A percentile compares a stretch with the other conserved stretches of the same genome.
phyloP scores from a whole-genome alignment of 768 basidiomycete genomes.

The Goffeauzyma gilvescens region DNA sequence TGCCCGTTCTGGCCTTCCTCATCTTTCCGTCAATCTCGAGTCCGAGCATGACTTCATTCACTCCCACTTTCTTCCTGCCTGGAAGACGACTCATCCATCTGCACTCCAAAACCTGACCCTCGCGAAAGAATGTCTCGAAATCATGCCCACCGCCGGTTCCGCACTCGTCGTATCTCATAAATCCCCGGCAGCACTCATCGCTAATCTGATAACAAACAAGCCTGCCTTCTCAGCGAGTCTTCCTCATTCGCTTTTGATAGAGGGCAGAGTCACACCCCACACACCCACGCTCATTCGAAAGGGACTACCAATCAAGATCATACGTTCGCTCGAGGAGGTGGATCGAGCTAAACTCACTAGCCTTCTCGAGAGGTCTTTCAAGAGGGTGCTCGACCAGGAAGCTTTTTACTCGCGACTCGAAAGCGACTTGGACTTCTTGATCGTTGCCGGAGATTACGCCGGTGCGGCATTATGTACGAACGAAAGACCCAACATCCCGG shows the following conservation, averaged over 20 bases:
- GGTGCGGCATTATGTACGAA: slow-evolving; percentile 83
- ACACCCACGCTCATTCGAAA: slow-evolving; percentile 84
- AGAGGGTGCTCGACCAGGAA: slow-evolving; percentile 47
- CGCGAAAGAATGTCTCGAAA: slow-evolving; percentile 63
- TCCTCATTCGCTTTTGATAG: slow-evolving; percentile 76
- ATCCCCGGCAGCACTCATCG: slow-evolving; percentile 83
- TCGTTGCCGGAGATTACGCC: slow-evolving; percentile 84
- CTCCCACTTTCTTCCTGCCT: slow-evolving; percentile 58
- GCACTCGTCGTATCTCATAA: slow-evolving; percentile 96
- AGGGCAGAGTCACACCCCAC: slow-evolving; percentile 51
- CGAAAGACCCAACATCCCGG: no score
- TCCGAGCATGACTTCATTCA: slow-evolving; percentile 73
- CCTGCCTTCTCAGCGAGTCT: slow-evolving; percentile 88
- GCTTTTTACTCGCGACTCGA: slow-evolving; percentile 66
- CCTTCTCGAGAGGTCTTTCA: slow-evolving; percentile 78
- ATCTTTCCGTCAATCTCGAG: slow-evolving; percentile 80
- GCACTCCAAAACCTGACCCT: slow-evolving; percentile 69
- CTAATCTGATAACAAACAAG: slow-evolving; percentile 92
- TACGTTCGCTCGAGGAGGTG: slow-evolving; percentile 47
- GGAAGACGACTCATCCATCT: slow-evolving; percentile 62
- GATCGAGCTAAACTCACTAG: slow-evolving; percentile 54
- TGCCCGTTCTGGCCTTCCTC: slow-evolving; percentile 80
- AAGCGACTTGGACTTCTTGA: slow-evolving; percentile 64
- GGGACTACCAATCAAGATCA: slow-evolving; percentile 67
- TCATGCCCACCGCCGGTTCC: slow-evolving; percentile 85